Percentiles rank a stretch among this genome's conserved stretches.
Evolutionary conservation across 2,329 filamentous ascomycete species (phyloP).

Genomic region (Dactylellina haptotyla): DNA sequence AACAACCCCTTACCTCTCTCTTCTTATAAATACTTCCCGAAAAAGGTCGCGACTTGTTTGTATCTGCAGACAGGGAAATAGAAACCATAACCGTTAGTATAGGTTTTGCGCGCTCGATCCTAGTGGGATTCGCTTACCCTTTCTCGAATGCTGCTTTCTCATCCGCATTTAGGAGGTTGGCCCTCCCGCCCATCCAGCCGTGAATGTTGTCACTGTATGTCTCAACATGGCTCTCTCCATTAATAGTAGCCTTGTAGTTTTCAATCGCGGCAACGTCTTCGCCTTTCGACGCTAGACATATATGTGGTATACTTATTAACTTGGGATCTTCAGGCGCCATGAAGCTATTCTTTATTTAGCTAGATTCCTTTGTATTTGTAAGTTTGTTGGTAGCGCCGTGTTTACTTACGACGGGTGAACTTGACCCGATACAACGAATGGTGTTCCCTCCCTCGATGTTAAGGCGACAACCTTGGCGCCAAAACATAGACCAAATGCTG

Average conservation of each 20-base stretch:
- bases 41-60: conserved; percentile 28
- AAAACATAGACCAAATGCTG: conserved; percentile 28
- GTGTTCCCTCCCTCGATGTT: conserved; percentile 22
- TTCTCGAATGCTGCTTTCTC: conserved; percentile 21
- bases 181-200: conserved; percentile 39
- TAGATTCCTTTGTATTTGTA: not conserved
- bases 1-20: not conserved
- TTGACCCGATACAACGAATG: conserved; percentile 32
- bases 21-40: conserved; percentile 20
- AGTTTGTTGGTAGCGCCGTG: not conserved
- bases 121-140: conserved; percentile 16
- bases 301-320: conserved; percentile 29
- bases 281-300: conserved; percentile 41
- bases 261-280: conserved; percentile 16
- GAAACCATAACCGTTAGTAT: not conserved
- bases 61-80: conserved; percentile 12
- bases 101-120: not conserved
- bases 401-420: conserved; percentile 39
- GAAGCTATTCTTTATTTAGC: not conserved
- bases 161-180: conserved; percentile 6
- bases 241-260: conserved; percentile 20
- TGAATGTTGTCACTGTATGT: conserved; percentile 33
- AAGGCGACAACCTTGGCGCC: conserved; percentile 24
- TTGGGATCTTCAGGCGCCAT: conserved; percentile 19
- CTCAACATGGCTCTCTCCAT: conserved; percentile 17